Conservation (phyloP, 345 rosid species). For the Gossypium sturtianum region DNA sequence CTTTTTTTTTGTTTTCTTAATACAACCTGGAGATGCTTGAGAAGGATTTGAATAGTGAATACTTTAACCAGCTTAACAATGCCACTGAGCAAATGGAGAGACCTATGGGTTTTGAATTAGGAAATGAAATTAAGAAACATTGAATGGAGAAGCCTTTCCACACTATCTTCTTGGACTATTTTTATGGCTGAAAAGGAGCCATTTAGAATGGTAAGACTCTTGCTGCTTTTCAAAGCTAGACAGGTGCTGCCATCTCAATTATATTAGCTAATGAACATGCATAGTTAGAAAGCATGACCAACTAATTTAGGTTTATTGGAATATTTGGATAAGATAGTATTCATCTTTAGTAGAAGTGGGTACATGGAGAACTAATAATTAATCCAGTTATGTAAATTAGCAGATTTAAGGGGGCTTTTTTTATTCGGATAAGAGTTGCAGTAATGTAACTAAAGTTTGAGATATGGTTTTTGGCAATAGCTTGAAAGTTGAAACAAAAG, state of each 20-base stretch:
- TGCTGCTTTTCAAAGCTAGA: not conserved
- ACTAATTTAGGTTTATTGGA: not conserved
- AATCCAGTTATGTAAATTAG: not conserved
- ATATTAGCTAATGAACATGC: not conserved
- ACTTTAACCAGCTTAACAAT: not conserved
- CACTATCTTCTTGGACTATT: not conserved
- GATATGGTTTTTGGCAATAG: too few species aligned
- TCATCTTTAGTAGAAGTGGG: not conserved
- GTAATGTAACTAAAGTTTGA: not conserved
- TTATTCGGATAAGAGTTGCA: too few species aligned
- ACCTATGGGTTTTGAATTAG: not conserved
- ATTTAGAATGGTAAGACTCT: not conserved
- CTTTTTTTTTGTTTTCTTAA: not conserved
- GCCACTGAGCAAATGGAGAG: too few species aligned
- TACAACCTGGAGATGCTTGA: not conserved
- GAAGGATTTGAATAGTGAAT: constrained; percentile 3
- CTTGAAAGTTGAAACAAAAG: not conserved
- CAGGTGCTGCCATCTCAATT: not conserved
- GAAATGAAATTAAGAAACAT: not conserved
- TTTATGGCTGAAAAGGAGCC: not conserved
- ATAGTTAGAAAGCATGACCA: not conserved
- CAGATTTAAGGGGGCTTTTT: not conserved
- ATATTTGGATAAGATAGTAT: not conserved
- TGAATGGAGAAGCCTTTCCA: not conserved
- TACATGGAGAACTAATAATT: too few species aligned